Evolutionary conservation across 2,329 filamentous ascomycete genomes (phyloP).

Genomic region (Phaeosphaeria sp.): DNA sequence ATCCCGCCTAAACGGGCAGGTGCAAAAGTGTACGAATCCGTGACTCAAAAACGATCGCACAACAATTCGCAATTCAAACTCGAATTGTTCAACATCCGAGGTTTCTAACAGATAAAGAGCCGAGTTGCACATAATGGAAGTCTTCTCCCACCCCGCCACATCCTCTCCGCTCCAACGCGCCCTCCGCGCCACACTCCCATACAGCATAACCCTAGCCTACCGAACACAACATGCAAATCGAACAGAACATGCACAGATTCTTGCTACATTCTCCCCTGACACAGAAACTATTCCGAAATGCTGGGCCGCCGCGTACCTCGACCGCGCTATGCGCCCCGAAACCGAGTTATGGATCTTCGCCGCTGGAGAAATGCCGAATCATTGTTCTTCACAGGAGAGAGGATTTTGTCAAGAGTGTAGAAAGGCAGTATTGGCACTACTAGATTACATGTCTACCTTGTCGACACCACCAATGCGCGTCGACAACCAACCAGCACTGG

Average conservation of each 20-base stretch:
- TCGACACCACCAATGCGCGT: constrained; percentile 34
- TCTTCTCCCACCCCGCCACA: constrained; percentile 28
- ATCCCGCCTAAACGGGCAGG: neutral
- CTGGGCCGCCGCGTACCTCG: constrained; percentile 67
- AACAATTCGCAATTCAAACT: neutral
- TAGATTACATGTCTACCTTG: constrained; percentile 38
- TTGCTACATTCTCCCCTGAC: constrained; percentile 47
- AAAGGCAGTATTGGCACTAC: constrained; percentile 34
- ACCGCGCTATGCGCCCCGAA: constrained; percentile 66
- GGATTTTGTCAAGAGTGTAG: constrained; percentile 35
- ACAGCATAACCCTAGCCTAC: constrained; percentile 67
- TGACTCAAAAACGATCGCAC: neutral
- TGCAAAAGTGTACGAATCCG: neutral
- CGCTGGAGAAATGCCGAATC: constrained; percentile 30
- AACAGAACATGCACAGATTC: constrained; percentile 42
- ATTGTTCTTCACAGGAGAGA: constrained; percentile 11
- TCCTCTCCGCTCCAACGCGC: constrained; percentile 60
- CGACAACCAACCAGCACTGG: constrained; percentile 30
- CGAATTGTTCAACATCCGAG: neutral
- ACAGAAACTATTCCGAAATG: constrained; percentile 28
- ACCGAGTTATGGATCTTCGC: constrained; percentile 70
- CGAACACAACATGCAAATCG: constrained; percentile 65
- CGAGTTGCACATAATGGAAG: constrained; percentile 6
- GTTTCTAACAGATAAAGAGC: neutral
- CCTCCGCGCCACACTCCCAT: constrained; percentile 61